These are phyloP conservation scores for Solioccasus polychromus DNA, from an alignment of 768 basidiomycete species.

Conservation along the genomic window DNA sequence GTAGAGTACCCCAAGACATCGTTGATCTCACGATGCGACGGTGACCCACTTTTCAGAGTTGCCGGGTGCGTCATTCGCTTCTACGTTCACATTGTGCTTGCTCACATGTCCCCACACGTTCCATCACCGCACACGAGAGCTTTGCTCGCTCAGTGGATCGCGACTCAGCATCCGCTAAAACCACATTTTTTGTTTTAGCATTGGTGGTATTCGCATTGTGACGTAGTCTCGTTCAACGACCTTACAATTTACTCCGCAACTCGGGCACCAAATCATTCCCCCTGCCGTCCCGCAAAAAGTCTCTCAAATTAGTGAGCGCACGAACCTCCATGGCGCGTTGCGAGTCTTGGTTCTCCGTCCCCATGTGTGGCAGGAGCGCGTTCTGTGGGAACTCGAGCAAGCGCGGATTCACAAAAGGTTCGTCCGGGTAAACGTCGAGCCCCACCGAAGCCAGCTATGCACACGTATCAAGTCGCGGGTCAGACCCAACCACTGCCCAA, in stretches of 20 bases:
- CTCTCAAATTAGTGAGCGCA: slow-evolving; percentile 73
- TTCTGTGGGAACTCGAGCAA: slow-evolving; percentile 80
- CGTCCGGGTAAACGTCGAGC: slow-evolving; percentile 84
- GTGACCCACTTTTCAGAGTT: too few species aligned
- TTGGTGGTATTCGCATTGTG: too few species aligned
- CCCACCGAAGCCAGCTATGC: slow-evolving; percentile 47
- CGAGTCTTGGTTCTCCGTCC: slow-evolving; percentile 80
- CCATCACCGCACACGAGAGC: too few species aligned
- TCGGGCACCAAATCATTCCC: slow-evolving; percentile 72
- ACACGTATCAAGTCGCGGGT: not conserved
- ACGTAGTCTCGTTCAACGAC: not conserved
- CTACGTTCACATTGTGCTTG: too few species aligned
- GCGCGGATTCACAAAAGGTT: slow-evolving; percentile 76
- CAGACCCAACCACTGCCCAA: not conserved
- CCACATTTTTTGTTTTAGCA: too few species aligned
- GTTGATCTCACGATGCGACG: too few species aligned
- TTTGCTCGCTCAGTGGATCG: too few species aligned
- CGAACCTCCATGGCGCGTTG: slow-evolving; percentile 82
- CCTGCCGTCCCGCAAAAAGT: slow-evolving; percentile 61
- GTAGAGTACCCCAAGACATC: too few species aligned
- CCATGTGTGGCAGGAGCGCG: slow-evolving; percentile 89
- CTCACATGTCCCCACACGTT: too few species aligned
- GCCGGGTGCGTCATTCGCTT: too few species aligned
- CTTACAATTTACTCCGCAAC: slow-evolving; percentile 23
- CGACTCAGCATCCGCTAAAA: too few species aligned